Percentiles rank a stretch among this genome's conserved stretches.
phyloP scores from a whole-genome alignment of 805 yeast genomes.

The Torulaspora maleeae region DNA sequence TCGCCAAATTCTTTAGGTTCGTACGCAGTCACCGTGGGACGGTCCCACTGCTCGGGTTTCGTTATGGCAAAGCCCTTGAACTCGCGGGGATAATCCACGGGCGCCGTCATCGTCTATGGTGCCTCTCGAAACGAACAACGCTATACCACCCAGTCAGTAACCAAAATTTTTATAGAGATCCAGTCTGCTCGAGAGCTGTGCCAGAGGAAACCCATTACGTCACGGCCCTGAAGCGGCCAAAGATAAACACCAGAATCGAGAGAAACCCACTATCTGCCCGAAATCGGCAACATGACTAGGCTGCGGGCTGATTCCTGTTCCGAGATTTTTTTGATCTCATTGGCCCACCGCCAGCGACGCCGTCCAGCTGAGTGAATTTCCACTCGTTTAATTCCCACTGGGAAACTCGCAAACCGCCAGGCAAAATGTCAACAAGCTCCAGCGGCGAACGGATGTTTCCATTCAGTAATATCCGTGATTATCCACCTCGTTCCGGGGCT shows the following conservation, averaged over 20 bases:
- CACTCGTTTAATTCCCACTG: neutral
- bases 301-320: neutral
- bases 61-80: conserved; percentile 59
- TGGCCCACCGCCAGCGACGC: neutral
- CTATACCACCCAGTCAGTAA: neutral
- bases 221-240: conserved; percentile 1
- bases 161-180: neutral
- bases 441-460: neutral
- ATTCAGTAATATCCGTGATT: neutral
- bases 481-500: neutral
- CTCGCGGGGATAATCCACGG: conserved; percentile 35
- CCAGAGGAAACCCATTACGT: neutral
- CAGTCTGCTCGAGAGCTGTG: neutral
- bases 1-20: conserved; percentile 45
- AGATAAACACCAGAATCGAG: conserved; percentile 1
- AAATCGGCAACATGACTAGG: neutral
- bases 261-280: neutral
- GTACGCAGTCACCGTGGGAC: conserved; percentile 49
- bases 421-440: too few relatives aligned
- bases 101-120: neutral
- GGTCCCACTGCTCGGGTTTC: conserved; percentile 49
- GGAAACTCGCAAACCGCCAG: too few relatives aligned
- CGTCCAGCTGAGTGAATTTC: conserved; percentile 2
- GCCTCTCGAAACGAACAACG: neutral
- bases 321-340: conserved; percentile 1